phyloP scores from a whole-genome alignment of 1,284 basidiomycete species.

The Rhodotorula glutinis region DNA sequence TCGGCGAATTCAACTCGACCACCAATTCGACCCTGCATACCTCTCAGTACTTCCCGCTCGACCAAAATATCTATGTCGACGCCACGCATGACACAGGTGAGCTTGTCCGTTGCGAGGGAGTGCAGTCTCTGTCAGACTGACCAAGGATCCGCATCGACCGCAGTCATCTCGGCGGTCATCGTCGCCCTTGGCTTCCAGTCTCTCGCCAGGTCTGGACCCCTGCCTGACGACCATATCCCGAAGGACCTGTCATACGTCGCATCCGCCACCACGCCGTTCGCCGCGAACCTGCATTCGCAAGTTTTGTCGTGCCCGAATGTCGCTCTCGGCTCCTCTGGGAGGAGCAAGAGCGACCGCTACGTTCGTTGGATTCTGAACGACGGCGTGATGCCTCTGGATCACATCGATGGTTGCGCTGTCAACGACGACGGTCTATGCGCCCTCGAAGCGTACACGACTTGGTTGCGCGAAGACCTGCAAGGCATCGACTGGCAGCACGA shows the following conservation, averaged over 20 bases:
- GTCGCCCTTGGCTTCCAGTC: conserved; percentile 64
- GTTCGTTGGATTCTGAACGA: conserved; percentile 53
- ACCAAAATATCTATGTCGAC: conserved; percentile 61
- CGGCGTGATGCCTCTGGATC: conserved; percentile 62
- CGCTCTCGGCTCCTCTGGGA: conserved; percentile 42
- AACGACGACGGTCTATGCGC: conserved; percentile 60
- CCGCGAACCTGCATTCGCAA: conserved; percentile 59
- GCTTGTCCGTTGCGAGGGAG: background rate
- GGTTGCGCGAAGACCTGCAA: conserved; percentile 54
- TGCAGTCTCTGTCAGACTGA: background rate
- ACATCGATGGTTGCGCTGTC: conserved; percentile 55
- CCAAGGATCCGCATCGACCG: background rate
- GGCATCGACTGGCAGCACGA: conserved; percentile 50
- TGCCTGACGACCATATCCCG: conserved; percentile 69
- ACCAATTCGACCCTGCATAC: conserved; percentile 60
- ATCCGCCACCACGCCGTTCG: conserved; percentile 58
- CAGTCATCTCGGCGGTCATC: conserved; percentile 46
- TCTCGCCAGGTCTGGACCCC: conserved; percentile 64
- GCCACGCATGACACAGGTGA: conserved; percentile 54
- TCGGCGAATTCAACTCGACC: conserved; percentile 56
- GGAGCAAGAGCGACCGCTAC: conserved; percentile 38
- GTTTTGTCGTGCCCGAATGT: conserved; percentile 55
- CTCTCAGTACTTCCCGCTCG: conserved; percentile 60
- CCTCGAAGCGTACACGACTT: conserved; percentile 56
- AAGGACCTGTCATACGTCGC: conserved; percentile 55